Conservation (phyloP, 73 alveolate genomes). For the Symbiodinium natans region DNA sequence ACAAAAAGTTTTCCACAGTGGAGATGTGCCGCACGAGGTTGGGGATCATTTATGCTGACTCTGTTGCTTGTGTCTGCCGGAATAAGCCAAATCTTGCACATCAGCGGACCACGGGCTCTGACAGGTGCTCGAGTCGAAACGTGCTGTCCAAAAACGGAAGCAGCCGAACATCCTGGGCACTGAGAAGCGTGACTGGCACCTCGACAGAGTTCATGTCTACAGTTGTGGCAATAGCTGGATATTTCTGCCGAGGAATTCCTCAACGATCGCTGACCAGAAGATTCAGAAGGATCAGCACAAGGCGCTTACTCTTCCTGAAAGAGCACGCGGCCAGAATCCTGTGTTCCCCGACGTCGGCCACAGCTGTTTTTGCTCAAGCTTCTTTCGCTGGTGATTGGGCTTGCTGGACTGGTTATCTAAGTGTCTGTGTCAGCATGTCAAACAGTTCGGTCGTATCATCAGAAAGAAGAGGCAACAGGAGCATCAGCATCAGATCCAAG, state of each 20-base stretch:
- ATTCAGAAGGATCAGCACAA: slow-evolving; percentile 62
- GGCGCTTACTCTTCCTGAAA: not conserved
- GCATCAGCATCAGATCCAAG: too few relatives aligned
- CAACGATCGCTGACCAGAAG: slow-evolving; percentile 85
- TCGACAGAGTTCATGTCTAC: not conserved
- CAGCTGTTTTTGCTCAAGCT: too few relatives aligned
- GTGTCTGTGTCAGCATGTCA: not conserved
- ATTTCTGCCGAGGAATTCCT: slow-evolving; percentile 43
- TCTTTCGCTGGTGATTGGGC: too few relatives aligned
- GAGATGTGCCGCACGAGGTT: slow-evolving; percentile 86
- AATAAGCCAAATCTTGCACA: too few relatives aligned
- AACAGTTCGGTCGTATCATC: not conserved
- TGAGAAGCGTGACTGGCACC: slow-evolving; percentile 81
- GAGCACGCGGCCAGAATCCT: too few relatives aligned
- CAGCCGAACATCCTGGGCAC: slow-evolving; percentile 92
- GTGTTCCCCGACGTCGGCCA: too few relatives aligned
- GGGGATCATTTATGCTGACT: not conserved
- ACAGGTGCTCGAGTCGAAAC: slow-evolving; percentile 85
- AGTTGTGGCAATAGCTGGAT: not conserved
- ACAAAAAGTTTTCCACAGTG: slow-evolving; percentile 93
- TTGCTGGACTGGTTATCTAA: too few relatives aligned
- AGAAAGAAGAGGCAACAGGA: not conserved
- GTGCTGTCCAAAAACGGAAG: slow-evolving; percentile 85
- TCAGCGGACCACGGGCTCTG: too few relatives aligned
- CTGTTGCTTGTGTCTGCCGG: not conserved